These are phyloP conservation scores for Hyaloscypha bicolor DNA, from an alignment of 495 filamentous ascomycete species.

Conservation along the genomic window DNA sequence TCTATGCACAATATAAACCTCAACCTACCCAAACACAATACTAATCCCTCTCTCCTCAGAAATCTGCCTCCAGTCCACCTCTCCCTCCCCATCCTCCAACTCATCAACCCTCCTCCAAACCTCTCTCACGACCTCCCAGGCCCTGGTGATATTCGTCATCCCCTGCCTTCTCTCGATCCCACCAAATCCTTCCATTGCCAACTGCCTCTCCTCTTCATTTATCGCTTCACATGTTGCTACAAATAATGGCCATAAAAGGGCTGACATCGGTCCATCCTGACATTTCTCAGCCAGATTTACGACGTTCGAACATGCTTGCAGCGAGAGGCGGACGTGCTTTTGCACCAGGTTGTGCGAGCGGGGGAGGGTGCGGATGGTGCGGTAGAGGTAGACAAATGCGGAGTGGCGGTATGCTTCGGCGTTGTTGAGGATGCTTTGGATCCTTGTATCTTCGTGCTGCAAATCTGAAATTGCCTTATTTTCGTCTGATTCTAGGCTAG, in stretches of 20 bases:
- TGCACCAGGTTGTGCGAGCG: conserved; percentile 51
- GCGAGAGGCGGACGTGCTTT: conserved; percentile 48
- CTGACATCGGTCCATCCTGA: conserved; percentile 55
- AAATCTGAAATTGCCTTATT: too few relatives aligned
- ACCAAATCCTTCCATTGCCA: conserved; percentile 50
- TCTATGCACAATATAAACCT: too few relatives aligned
- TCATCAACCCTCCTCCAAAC: conserved; percentile 55
- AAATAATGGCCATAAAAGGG: conserved; percentile 63
- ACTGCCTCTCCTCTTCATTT: conserved; percentile 39
- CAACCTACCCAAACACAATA: conserved; percentile 52
- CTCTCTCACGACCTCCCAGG: conserved; percentile 58
- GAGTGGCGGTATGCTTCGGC: conserved; percentile 64
- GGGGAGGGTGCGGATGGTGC: conserved; percentile 49
- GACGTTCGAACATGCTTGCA: conserved; percentile 55
- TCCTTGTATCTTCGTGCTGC: conserved; percentile 29
- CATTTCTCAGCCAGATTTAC: conserved; percentile 41
- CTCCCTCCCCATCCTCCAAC: conserved; percentile 30
- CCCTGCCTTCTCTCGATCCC: conserved; percentile 56
- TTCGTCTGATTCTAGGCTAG: not conserved
- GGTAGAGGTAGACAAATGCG: conserved; percentile 62
- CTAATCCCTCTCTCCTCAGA: conserved; percentile 53
- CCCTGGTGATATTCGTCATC: conserved; percentile 62
- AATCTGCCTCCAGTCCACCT: conserved; percentile 48
- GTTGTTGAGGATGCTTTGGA: conserved; percentile 58
- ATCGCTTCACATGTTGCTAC: conserved; percentile 59